phyloP scores from a whole-genome alignment of 1,284 basidiomycete genomes.

The Trichosporon coremiiforme region DNA sequence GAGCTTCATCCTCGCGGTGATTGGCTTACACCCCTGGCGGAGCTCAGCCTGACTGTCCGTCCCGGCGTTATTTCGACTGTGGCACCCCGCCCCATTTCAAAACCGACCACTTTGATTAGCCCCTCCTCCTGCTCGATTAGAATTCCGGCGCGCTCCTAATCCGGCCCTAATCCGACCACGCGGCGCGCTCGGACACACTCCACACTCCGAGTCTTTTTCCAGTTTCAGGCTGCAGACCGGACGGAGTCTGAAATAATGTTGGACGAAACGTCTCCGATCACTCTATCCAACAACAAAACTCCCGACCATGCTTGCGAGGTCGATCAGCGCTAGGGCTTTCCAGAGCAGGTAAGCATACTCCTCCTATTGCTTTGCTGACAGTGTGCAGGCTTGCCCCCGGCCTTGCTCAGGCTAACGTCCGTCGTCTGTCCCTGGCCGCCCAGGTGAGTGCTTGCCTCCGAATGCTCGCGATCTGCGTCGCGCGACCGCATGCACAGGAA shows the following conservation, averaged over 20 bases:
- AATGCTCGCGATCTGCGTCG: not conserved
- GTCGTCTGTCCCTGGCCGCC: constrained; percentile 33
- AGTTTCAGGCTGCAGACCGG: not conserved
- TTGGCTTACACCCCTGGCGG: constrained; percentile 2
- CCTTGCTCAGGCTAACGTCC: constrained; percentile 24
- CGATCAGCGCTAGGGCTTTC: constrained; percentile 27
- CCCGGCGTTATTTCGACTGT: constrained; percentile 18
- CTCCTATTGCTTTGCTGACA: not conserved
- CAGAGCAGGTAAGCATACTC: constrained; percentile 25
- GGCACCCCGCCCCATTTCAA: constrained; percentile 3
- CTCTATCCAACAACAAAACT: constrained; percentile 13
- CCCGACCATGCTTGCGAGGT: constrained; percentile 29
- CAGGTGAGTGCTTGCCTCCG: constrained; percentile 27
- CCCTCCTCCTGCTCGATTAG: not conserved
- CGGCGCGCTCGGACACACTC: constrained; percentile 7
- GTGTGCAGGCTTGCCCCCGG: constrained; percentile 24
- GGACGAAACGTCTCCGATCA: not conserved
- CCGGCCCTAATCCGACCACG: not conserved
- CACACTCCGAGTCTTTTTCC: constrained; percentile 16
- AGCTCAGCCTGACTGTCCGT: constrained; percentile 12
- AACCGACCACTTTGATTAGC: not conserved
- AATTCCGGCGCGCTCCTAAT: not conserved
- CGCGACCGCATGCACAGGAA: not conserved
- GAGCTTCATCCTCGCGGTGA: constrained; percentile 13
- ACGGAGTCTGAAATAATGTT: constrained; percentile 13